phyloP scores from a whole-genome alignment of 257 asterid species.

The Oldenlandia corymbosa region DNA sequence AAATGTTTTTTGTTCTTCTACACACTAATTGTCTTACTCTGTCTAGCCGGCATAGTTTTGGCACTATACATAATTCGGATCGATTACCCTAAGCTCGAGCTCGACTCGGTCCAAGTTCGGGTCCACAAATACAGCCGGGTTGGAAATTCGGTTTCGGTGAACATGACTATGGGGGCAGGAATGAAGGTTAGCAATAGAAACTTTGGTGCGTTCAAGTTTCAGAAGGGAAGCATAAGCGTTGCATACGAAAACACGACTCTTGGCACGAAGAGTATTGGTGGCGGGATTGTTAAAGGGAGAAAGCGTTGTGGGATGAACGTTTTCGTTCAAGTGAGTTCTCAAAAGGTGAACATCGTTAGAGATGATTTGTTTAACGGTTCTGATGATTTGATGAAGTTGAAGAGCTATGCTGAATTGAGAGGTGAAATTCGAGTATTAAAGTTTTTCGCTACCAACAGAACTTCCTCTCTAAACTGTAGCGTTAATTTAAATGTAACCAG shows the following conservation, averaged over 20 bases:
- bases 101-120: slow-evolving; percentile 15
- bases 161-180: slow-evolving; percentile 25
- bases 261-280: slow-evolving; percentile 20
- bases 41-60: slow-evolving; percentile 35
- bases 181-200: slow-evolving; percentile 33
- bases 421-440: slow-evolving; percentile 45
- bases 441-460: slow-evolving; percentile 24
- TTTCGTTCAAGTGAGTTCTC: slow-evolving; percentile 19
- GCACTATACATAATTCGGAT: slow-evolving; percentile 32
- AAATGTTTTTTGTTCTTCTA: slow-evolving; percentile 39
- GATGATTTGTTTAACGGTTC: too few relatives aligned
- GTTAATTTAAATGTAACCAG: slow-evolving; percentile 39
- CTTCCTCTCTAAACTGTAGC: slow-evolving; percentile 43
- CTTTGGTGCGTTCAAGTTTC: slow-evolving; percentile 38
- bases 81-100: slow-evolving; percentile 25
- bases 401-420: slow-evolving; percentile 28
- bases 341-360: slow-evolving; percentile 22
- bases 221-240: slow-evolving; percentile 21
- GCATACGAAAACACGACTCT: slow-evolving; percentile 29
- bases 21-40: slow-evolving; percentile 17
- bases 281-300: slow-evolving; percentile 26
- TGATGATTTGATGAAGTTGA: slow-evolving; percentile 27
- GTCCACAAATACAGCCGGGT: slow-evolving; percentile 10
- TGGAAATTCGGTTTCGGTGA: slow-evolving; percentile 18
- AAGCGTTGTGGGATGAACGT: slow-evolving; percentile 17